A percentile compares a stretch with the other conserved stretches of the same genome.
phyloP scores from a whole-genome alignment of 2,329 filamentous ascomycete species.

The Fusarium nelsonii region DNA sequence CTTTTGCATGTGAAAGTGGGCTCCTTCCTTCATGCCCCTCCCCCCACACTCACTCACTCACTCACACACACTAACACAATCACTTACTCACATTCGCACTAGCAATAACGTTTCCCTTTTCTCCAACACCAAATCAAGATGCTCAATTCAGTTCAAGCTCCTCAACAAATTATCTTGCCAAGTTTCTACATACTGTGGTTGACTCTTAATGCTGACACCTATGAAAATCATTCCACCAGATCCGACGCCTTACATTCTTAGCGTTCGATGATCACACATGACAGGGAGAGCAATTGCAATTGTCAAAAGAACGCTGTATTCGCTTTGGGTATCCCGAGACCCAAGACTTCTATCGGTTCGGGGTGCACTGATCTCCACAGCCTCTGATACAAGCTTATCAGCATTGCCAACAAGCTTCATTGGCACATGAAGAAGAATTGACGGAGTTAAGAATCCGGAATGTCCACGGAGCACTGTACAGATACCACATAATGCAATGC shows the following conservation, averaged over 20 bases:
- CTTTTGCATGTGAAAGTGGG: constrained; percentile 51
- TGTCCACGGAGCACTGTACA: neutral
- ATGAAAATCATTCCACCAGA: constrained; percentile 12
- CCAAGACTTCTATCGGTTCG: constrained; percentile 13
- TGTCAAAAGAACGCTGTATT: constrained; percentile 5
- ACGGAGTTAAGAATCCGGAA: constrained; percentile 5
- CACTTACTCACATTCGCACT: neutral
- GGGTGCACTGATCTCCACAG: constrained; percentile 8
- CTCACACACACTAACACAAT: no score
- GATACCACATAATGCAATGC: constrained; percentile 14
- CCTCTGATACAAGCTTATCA: constrained; percentile 12
- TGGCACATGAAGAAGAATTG: constrained; percentile 21
- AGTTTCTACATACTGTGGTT: neutral
- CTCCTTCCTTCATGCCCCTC: constrained; percentile 13
- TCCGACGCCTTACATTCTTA: constrained; percentile 30
- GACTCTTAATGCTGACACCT: constrained; percentile 4
- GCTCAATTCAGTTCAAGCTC: constrained; percentile 19
- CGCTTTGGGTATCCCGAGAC: constrained; percentile 19
- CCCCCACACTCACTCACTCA: constrained; percentile 19
- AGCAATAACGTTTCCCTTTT: constrained; percentile 17
- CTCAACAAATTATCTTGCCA: constrained; percentile 31
- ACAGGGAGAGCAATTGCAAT: neutral
- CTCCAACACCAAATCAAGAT: constrained; percentile 24
- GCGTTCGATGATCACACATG: constrained; percentile 24
- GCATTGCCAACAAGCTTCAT: neutral